Evolutionary conservation across 108 stramenopile genomes (phyloP), one percentile per base, ranked within the genome.

Genomic region (Parietichytrium sp.): DNA sequence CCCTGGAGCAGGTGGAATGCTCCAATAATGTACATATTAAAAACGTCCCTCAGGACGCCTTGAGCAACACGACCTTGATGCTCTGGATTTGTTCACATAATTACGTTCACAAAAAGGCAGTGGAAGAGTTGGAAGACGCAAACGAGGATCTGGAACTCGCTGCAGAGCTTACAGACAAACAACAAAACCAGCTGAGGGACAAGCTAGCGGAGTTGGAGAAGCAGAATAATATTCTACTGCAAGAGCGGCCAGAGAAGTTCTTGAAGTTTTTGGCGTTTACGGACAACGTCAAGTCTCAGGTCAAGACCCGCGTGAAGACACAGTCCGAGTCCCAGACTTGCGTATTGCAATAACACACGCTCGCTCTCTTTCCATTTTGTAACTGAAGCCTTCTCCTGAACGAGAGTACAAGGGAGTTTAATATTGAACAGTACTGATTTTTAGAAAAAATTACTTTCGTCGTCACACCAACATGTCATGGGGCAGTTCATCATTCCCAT

Each of bases 61-160:
- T 72, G n/a, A 72, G 38, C 23, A 42, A 72, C 2, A 42, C 61
- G 29, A 20, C 61, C 23, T 42, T 72, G 1, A 72, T 72, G 36
- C 42, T 72, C 10, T 72, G 61, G 61, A 72, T 72, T 33, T 72
- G 61, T 27, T n/a, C 38, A 7, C 61, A 72, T 27, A 72, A 72
- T 45, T 27, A 45, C 13, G 45, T 45, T n/a, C 61, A 72, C 42
- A 33, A 72, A 20, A 38, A 13, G 15, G 38, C 20, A 6, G 20
- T 72, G 61, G 10, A 33, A 7, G 61, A 72, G 61, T 42, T 72
- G 23, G 61, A 72, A 2, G 61, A 72, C 33, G 42, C 61, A n/a
- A 72, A 72, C 42, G 61, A 72, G 38, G 61, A 72, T 27, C 42
- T 72, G n/a, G 61, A 72, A 42, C 61, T 45, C 23, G 61, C 61